phyloP scores from a whole-genome alignment of 129 eudicot species.

The Chrysanthemum lavandulifolium region DNA sequence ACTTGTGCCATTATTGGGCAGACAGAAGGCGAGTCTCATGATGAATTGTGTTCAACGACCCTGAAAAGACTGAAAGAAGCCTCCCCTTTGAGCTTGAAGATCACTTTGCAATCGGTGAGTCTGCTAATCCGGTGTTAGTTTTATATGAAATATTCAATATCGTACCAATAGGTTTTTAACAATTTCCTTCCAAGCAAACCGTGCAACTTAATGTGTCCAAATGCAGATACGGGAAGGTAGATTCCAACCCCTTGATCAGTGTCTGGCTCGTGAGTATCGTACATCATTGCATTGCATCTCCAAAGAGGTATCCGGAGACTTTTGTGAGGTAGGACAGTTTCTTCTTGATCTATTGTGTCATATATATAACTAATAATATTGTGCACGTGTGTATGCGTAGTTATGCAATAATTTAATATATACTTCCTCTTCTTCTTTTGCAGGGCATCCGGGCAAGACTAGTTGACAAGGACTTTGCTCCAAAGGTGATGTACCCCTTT shows the following conservation, averaged over 20 bases:
- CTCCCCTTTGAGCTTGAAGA: conserved; percentile 90
- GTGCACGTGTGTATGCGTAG: too few relatives aligned
- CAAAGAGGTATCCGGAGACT: conserved; percentile 64
- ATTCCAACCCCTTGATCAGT: conserved; percentile 78
- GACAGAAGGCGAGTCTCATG: conserved; percentile 39
- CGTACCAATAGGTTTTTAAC: too few relatives aligned
- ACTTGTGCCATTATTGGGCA: conserved; percentile 16
- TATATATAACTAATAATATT: neutral
- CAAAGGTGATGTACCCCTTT: conserved; percentile 62
- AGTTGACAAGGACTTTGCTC: conserved; percentile 87
- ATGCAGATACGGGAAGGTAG: conserved; percentile 83
- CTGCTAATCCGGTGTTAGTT: too few relatives aligned
- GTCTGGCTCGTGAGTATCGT: conserved; percentile 73
- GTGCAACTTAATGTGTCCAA: conserved; percentile 1
- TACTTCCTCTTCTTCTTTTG: too few relatives aligned
- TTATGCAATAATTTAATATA: too few relatives aligned
- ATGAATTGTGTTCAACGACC: conserved; percentile 50
- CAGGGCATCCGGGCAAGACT: conserved; percentile 93
- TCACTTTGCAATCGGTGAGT: conserved; percentile 79
- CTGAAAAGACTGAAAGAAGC: conserved; percentile 68
- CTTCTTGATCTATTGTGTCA: neutral
- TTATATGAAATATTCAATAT: too few relatives aligned
- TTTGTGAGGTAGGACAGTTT: conserved; percentile 59
- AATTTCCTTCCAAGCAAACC: neutral
- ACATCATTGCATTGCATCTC: conserved; percentile 59